A percentile compares a stretch with the other conserved stretches of the same genome.
These are phyloP conservation scores for Paracorniculantispora psalliotae DNA, from an alignment of 2,329 filamentous ascomycete species.

Conservation along the genomic window DNA sequence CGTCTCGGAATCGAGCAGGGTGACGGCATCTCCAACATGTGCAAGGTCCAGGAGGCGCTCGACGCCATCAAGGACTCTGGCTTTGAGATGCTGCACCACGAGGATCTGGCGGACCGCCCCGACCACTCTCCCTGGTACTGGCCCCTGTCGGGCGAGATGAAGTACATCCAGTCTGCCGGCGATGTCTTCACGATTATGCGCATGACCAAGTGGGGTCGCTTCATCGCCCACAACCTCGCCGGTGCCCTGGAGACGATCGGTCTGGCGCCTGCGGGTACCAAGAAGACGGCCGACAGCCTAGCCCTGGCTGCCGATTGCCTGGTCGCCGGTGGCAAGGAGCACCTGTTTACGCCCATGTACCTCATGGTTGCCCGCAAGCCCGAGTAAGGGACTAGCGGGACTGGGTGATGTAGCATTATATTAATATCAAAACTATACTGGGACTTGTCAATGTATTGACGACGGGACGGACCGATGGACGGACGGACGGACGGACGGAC, in stretches of 20 bases:
- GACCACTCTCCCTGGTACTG: slow-evolving; percentile 79
- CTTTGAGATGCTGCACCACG: slow-evolving; percentile 60
- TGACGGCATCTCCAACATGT: slow-evolving; percentile 93
- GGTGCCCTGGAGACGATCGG: slow-evolving; percentile 65
- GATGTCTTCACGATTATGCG: slow-evolving; percentile 74
- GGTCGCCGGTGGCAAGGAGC: slow-evolving; percentile 74
- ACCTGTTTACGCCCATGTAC: slow-evolving; percentile 95
- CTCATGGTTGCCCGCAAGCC: slow-evolving; percentile 87
- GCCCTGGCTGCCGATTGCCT: slow-evolving; percentile 72
- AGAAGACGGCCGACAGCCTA: slow-evolving; percentile 82
- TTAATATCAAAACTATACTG: not conserved
- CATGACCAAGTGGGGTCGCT: slow-evolving; percentile 77
- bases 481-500: not conserved
- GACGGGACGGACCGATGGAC: too few relatives aligned
- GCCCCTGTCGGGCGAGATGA: slow-evolving; percentile 71
- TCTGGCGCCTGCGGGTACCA: slow-evolving; percentile 70
- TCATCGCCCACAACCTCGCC: slow-evolving; percentile 66
- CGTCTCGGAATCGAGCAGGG: slow-evolving; percentile 88
- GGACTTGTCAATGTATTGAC: not conserved
- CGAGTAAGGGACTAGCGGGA: not conserved
- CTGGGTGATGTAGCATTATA: not conserved
- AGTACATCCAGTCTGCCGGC: slow-evolving; percentile 57
- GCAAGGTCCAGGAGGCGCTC: slow-evolving; percentile 71
- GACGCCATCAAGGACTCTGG: slow-evolving; percentile 77
- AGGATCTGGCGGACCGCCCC: slow-evolving; percentile 52